A percentile compares a stretch with the other conserved stretches of the same genome.
Evolutionary conservation across 2,329 filamentous ascomycete species (phyloP).

Genomic region (Graphilbum fragrans): DNA sequence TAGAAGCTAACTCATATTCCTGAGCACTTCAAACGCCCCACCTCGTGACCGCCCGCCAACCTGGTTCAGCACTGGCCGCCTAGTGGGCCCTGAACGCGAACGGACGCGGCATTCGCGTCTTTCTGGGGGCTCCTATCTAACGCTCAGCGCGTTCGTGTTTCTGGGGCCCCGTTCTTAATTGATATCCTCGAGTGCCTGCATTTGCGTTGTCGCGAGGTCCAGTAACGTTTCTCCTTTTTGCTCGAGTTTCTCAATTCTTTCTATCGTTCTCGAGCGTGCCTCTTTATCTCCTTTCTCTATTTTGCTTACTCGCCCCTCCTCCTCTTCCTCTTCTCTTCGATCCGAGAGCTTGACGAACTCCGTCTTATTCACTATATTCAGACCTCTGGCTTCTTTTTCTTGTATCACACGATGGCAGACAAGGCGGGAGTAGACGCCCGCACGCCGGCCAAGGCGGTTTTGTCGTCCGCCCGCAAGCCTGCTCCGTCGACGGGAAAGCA

Average conservation of each 20-base stretch:
- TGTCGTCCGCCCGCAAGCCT: conserved; percentile 24
- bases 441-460: conserved; percentile 22
- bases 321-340: not conserved
- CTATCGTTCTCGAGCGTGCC: no score
- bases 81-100: conserved; percentile 7
- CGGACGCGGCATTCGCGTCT: conserved; percentile 8
- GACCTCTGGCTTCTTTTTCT: not conserved
- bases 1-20: no score
- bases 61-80: not conserved
- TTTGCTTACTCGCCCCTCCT: not conserved
- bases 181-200: not conserved
- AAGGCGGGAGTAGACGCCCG: conserved; percentile 16
- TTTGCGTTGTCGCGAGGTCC: no score
- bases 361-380: no score
- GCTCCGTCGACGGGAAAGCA: conserved; percentile 40
- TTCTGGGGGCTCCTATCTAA: not conserved
- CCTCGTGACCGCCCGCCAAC: conserved; percentile 1
- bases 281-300: not conserved
- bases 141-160: no score
- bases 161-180: not conserved
- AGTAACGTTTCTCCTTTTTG: no score
- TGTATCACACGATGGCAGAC: conserved; percentile 17
- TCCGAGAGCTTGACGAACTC: not conserved
- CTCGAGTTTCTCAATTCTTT: no score
- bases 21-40: no score